A percentile compares a stretch with the other conserved stretches of the same genome.
Conservation (phyloP, 345 rosid genomes). For the Populus pruinosa region DNA sequence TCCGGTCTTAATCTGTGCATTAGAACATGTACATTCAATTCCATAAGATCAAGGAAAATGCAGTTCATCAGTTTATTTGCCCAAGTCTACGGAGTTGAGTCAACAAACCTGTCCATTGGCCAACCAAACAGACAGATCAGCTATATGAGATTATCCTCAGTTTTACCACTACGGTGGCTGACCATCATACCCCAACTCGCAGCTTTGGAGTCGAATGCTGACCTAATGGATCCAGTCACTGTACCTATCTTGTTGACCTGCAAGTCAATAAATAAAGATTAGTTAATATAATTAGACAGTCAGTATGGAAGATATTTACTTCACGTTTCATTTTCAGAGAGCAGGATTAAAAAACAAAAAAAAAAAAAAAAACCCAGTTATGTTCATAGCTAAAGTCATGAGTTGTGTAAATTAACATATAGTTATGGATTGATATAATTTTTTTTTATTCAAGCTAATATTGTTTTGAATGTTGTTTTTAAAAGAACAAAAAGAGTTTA, state of each 20-base stretch:
- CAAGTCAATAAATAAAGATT: neutral
- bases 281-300: neutral
- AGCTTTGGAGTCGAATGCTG: conserved; percentile 94
- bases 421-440: conserved; percentile 3
- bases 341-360: neutral
- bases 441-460: too few species aligned
- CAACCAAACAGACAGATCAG: conserved; percentile 94
- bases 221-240: conserved; percentile 89
- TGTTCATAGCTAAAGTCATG: too few species aligned
- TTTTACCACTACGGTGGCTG: conserved; percentile 97
- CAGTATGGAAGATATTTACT: neutral
- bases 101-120: conserved; percentile 87
- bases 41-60: neutral
- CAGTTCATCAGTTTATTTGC: neutral
- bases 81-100: conserved; percentile 12
- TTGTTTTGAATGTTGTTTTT: too few species aligned
- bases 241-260: conserved; percentile 99
- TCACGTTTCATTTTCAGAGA: neutral
- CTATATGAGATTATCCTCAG: conserved; percentile 93
- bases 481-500: accelerated
- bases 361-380: too few species aligned
- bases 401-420: too few species aligned
- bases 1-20: conserved; percentile 87
- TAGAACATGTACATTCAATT: conserved; percentile 12
- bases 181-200: conserved; percentile 99